Percentiles rank a stretch among this genome's conserved stretches.
phyloP scores from a whole-genome alignment of 2,329 filamentous ascomycete species.

The Thielaviopsis ethacetica region DNA sequence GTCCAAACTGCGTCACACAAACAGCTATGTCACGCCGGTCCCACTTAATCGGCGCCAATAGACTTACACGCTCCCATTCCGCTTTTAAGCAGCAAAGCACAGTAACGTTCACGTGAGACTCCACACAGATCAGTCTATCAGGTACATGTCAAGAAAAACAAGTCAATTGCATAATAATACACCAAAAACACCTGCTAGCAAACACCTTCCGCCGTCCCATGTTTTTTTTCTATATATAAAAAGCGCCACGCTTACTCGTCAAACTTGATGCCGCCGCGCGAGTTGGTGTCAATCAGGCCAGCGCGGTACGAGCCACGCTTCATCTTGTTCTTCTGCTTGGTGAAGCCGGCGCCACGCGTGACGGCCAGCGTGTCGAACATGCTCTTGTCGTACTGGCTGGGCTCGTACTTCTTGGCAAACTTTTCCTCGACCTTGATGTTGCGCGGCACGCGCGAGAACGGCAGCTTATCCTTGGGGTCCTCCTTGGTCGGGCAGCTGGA shows the following conservation, averaged over 20 bases:
- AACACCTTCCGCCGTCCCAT: neutral
- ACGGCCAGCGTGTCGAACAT: constrained; percentile 79
- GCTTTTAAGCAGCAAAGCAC: no score
- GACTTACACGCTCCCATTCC: no score
- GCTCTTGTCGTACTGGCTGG: constrained; percentile 75
- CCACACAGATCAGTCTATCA: no score
- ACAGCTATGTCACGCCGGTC: no score
- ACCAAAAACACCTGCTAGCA: neutral
- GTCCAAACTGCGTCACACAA: no score
- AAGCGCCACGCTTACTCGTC: constrained; percentile 47
- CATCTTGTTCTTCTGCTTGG: constrained; percentile 99
- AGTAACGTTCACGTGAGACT: no score
- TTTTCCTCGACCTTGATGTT: constrained; percentile 50
- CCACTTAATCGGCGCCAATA: no score
- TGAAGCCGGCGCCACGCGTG: constrained; percentile 92
- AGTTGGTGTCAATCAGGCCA: constrained; percentile 67
- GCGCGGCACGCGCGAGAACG: constrained; percentile 62
- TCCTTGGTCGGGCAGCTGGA: constrained; percentile 33
- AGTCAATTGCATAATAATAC: neutral
- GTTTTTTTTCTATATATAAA: neutral
- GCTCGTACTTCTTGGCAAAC: constrained; percentile 67
- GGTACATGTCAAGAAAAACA: no score
- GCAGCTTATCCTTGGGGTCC: constrained; percentile 42
- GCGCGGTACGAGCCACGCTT: constrained; percentile 82
- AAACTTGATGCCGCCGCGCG: constrained; percentile 83